A percentile compares a stretch with the other conserved stretches of the same genome.
phyloP scores from a whole-genome alignment of 352 stramenopile species.

The Halophytophthora batemanensis region DNA sequence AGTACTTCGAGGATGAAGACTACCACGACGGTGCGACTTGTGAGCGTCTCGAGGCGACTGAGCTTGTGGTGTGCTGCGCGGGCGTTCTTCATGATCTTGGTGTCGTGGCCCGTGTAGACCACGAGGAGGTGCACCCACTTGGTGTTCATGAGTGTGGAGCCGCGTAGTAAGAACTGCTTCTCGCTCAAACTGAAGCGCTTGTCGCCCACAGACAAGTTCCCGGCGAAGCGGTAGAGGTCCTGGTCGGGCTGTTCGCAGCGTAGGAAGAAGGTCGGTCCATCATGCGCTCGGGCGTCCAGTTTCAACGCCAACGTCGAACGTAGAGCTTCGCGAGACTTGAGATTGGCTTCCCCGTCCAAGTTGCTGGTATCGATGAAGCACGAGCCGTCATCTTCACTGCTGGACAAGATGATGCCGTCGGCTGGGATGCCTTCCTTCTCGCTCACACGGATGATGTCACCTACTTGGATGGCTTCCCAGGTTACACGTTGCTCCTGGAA shows the following conservation, averaged over 20 bases:
- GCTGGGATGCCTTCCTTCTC: slow-evolving; percentile 89
- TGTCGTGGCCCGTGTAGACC: slow-evolving; percentile 86
- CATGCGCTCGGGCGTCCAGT: slow-evolving; percentile 30
- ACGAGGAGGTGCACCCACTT: slow-evolving; percentile 69
- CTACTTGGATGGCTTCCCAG: slow-evolving; percentile 81
- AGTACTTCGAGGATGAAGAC: slow-evolving; percentile 75
- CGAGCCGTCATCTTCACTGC: slow-evolving; percentile 73
- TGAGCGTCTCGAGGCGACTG: slow-evolving; percentile 75
- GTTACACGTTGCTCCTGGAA: slow-evolving; percentile 53
- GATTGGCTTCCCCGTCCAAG: slow-evolving; percentile 75
- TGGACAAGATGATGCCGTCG: slow-evolving; percentile 89
- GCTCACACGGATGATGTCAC: slow-evolving; percentile 81
- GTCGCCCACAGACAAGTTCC: slow-evolving; percentile 58
- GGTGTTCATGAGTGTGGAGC: slow-evolving; percentile 79
- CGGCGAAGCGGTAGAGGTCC: slow-evolving; percentile 76
- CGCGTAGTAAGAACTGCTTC: slow-evolving; percentile 72
- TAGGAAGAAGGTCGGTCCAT: slow-evolving; percentile 57
- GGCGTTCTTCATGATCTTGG: slow-evolving; percentile 90
- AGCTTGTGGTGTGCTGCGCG: slow-evolving; percentile 79
- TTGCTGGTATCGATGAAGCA: slow-evolving; percentile 86
- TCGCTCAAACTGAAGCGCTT: slow-evolving; percentile 68
- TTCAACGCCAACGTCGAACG: slow-evolving; percentile 31
- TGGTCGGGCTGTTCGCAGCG: slow-evolving; percentile 76
- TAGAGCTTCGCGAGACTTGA: slow-evolving; percentile 63
- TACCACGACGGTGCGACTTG: slow-evolving; percentile 73